phyloP scores from a whole-genome alignment of 129 eudicot species.

The Erigeron canadensis region DNA sequence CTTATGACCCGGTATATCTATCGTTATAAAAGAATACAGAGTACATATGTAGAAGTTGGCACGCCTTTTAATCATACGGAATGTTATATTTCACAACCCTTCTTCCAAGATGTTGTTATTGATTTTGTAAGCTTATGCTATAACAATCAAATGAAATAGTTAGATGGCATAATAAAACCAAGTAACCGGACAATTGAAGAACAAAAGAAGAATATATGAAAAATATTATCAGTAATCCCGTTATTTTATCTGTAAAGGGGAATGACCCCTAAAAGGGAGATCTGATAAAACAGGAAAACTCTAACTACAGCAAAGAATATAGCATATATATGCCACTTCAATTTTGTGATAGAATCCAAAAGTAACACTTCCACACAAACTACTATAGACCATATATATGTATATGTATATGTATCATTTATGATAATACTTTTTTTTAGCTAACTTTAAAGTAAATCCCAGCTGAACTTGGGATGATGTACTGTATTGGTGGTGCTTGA shows the following conservation, averaged over 20 bases:
- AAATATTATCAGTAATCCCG: conserved; percentile 21
- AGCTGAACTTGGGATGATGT: conserved; percentile 58
- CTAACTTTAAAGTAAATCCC: conserved; percentile 37
- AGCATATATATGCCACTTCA: conserved; percentile 34
- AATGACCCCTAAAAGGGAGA: conserved; percentile 19
- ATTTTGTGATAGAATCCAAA: conserved; percentile 33
- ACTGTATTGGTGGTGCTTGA: conserved; percentile 31
- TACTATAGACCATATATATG: conserved; percentile 10
- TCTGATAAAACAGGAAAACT: conserved; percentile 33
- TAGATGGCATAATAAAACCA: conserved; percentile 1
- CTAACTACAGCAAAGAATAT: conserved; percentile 79
- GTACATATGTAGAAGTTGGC: no score
- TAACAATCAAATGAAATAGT: no score
- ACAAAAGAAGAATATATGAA: conserved; percentile 10
- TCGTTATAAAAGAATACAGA: no score
- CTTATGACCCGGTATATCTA: no score
- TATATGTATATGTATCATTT: background rate
- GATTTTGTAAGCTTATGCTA: no score
- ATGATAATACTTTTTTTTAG: background rate
- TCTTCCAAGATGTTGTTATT: no score
- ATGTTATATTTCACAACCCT: no score
- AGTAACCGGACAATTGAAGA: background rate
- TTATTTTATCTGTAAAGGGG: conserved; percentile 34
- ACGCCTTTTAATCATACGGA: no score
- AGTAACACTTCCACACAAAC: conserved; percentile 47